phyloP scores from a whole-genome alignment of 345 rosid genomes.

The Populus simonii region DNA sequence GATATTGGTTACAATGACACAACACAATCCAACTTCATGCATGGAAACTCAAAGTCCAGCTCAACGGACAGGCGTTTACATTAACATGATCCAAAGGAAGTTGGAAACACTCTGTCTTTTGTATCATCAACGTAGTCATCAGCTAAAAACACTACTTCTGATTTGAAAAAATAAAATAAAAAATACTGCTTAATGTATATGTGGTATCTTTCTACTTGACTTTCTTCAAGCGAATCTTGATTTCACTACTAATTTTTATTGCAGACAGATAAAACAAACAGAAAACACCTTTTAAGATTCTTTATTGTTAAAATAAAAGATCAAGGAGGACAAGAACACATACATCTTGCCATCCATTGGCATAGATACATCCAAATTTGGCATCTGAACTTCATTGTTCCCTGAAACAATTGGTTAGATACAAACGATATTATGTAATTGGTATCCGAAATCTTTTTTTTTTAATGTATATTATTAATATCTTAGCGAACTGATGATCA shows the following conservation, averaged over 20 bases:
- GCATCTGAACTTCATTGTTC: constrained; percentile 37
- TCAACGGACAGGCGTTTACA: background rate
- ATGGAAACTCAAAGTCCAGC: background rate
- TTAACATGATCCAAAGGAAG: background rate
- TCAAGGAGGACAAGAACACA: constrained; percentile 8
- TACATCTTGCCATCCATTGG: constrained; percentile 40
- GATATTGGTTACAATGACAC: background rate
- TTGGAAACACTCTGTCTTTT: background rate
- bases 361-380: constrained; percentile 27
- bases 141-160: too few species aligned
- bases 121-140: background rate
- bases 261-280: background rate
- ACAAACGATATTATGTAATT: background rate
- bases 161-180: too few species aligned
- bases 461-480: background rate
- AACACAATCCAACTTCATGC: background rate
- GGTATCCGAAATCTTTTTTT: too few species aligned
- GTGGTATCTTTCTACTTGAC: too few species aligned
- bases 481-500: background rate
- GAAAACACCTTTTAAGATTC: background rate
- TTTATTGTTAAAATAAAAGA: background rate
- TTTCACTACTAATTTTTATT: too few species aligned
- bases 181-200: too few species aligned
- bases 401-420: constrained; percentile 24
- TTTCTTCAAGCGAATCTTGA: too few species aligned